Conservation (phyloP, 768 basidiomycete species). For the Hygrocybe punicea region DNA sequence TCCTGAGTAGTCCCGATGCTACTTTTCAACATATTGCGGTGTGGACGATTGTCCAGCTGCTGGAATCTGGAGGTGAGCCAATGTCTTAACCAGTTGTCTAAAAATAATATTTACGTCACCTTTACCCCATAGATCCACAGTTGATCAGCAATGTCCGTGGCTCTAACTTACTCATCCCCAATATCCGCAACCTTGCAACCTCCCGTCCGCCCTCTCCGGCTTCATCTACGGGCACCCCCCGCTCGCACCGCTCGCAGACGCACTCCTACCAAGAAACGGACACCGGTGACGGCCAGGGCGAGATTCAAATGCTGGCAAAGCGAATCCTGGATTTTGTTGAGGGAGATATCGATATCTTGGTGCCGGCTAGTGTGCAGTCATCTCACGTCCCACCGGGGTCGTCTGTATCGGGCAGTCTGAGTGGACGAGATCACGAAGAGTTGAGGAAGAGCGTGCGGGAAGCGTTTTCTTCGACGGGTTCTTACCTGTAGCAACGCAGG, state of each 20-base stretch:
- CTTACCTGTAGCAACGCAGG: conserved; percentile 43
- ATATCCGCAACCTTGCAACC: conserved; percentile 78
- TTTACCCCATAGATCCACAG: conserved; percentile 61
- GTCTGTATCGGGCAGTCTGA: conserved; percentile 56
- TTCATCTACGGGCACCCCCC: conserved; percentile 73
- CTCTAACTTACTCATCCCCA: conserved; percentile 76
- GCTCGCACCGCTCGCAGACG: conserved; percentile 60
- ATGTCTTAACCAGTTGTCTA: not conserved
- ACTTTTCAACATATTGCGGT: conserved; percentile 99
- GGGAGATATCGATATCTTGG: conserved; percentile 57
- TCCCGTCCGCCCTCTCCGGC: conserved; percentile 67
- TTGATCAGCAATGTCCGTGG: conserved; percentile 86
- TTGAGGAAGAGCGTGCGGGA: conserved; percentile 78
- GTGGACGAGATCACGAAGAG: conserved; percentile 70
- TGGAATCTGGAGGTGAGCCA: conserved; percentile 84
- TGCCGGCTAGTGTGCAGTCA: conserved; percentile 57
- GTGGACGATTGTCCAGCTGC: conserved; percentile 96
- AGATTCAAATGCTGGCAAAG: conserved; percentile 81
- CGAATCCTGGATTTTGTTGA: conserved; percentile 88
- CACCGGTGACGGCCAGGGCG: conserved; percentile 82
- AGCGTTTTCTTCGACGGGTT: conserved; percentile 62
- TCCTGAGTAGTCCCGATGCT: conserved; percentile 88
- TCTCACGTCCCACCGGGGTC: conserved; percentile 71
- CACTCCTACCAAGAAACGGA: conserved; percentile 82
- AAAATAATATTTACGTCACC: not conserved